phyloP scores from a whole-genome alignment of 192 early-diverging fungal species.

The Thamnidium elegans region DNA sequence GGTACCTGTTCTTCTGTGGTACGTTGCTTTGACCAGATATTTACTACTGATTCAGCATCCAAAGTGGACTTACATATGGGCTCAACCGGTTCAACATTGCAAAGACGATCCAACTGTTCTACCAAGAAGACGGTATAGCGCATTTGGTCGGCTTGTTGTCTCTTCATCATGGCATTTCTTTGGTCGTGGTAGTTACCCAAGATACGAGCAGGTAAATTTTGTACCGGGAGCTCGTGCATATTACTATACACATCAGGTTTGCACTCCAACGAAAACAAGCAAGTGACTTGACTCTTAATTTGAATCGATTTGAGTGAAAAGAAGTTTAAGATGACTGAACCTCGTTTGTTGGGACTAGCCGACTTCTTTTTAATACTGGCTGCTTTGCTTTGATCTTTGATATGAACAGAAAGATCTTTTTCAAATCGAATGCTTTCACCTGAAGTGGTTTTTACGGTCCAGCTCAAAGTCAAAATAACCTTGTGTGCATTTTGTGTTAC shows the following conservation, averaged over 20 bases:
- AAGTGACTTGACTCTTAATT: slow-evolving; percentile 11
- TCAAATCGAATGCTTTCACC: slow-evolving; percentile 47
- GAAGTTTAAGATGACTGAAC: slow-evolving; percentile 12
- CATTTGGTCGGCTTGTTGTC: neutral
- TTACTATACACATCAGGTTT: slow-evolving; percentile 1
- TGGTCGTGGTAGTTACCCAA: neutral
- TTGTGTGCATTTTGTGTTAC: slow-evolving; percentile 56
- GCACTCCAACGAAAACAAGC: neutral
- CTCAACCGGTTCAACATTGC: too few species aligned
- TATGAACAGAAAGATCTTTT: slow-evolving; percentile 58
- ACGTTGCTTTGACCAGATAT: too few species aligned
- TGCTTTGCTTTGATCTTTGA: slow-evolving; percentile 41
- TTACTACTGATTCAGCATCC: too few species aligned
- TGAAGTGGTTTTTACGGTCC: slow-evolving; percentile 57
- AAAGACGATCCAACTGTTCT: neutral
- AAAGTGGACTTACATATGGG: too few species aligned
- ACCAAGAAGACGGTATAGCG: neutral
- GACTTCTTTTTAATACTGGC: slow-evolving; percentile 10
- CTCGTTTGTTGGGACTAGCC: neutral
- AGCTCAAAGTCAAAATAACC: slow-evolving; percentile 54
- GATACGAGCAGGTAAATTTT: neutral
- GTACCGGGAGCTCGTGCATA: neutral
- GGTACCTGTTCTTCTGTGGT: too few species aligned
- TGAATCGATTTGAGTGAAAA: slow-evolving; percentile 4
- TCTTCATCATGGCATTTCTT: neutral